Base-by-base conservation (phyloP, 1,284 basidiomycete species). In the Pholiota adiposa region DNA sequence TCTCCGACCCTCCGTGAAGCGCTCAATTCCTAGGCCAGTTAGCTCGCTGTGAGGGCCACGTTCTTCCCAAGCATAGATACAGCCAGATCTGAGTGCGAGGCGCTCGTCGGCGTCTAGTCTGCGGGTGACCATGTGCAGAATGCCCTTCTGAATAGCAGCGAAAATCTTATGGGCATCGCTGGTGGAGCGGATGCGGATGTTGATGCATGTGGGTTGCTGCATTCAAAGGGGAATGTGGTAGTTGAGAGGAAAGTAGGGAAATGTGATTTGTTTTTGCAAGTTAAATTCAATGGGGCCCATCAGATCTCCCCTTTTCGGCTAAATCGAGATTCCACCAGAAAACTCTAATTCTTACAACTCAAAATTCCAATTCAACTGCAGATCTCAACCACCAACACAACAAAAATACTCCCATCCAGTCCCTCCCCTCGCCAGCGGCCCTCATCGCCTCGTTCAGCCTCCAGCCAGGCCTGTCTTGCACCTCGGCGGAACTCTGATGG, bases 61-160 rank as follows among this genome's bases (percentile, higher is more conserved):
- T 71, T 92, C 91, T 72, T 93, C 92, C 92, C 92, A 93, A 56
- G 90, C 88, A 70, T 93, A 93, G 56, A 92, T 85, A 66, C 89
- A 90, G 27, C 91, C 91, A 4, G 89, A 82, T 43, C 76, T 71
- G 62, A 90, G 76, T 1, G 85, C 83, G 19, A 80, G 78, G 51
- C 87, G 83, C 65, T 87, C 91, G 66, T 92, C 90, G 40, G 89
- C 85, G 67, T 93, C 92, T 55, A 93, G 81, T 14, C 91, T 82
- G 64, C 91, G 81, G 50, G 87, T 86, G 66, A 92, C 88, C 83
- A 93, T 89, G 59, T 84, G 84, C 51, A 93, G 78, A 48, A 84
- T 65, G 56, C 84, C 83, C 58, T 80, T 80, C 48, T 86, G 84
- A 58, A 92, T 82, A 41, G 86, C 90, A 65, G 83, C 86, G 76